Evolutionary conservation across 371 early-diverging fungal genomes (phyloP).

Genomic region (Blakeslea trispora): DNA sequence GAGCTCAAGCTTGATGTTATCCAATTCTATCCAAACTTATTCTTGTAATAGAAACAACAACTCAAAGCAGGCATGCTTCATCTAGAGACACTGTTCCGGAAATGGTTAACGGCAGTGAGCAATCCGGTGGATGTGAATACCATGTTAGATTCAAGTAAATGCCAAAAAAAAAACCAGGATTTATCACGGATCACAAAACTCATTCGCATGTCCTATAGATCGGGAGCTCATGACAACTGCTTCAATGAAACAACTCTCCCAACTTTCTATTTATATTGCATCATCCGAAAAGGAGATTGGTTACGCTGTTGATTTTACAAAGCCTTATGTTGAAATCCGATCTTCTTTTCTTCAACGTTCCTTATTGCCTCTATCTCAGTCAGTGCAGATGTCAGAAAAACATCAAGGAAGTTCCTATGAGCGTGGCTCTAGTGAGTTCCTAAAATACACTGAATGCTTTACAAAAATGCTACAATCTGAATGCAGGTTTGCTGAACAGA

Average conservation of each 20-base stretch:
- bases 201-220: slow-evolving; percentile 8
- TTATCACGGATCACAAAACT: not conserved
- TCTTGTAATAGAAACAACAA: slow-evolving; percentile 51
- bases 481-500: slow-evolving; percentile 55
- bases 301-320: slow-evolving; percentile 67
- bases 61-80: slow-evolving; percentile 59
- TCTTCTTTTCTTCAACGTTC: slow-evolving; percentile 69
- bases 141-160: slow-evolving; percentile 37
- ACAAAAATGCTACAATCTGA: slow-evolving; percentile 62
- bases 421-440: slow-evolving; percentile 66
- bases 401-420: slow-evolving; percentile 66
- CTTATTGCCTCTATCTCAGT: slow-evolving; percentile 57
- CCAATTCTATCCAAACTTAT: no score
- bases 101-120: slow-evolving; percentile 54
- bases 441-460: slow-evolving; percentile 62
- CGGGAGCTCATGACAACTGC: slow-evolving; percentile 28
- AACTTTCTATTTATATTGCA: slow-evolving; percentile 65
- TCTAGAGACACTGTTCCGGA: slow-evolving; percentile 56
- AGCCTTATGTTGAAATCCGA: slow-evolving; percentile 76
- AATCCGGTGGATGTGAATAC: slow-evolving; percentile 50
- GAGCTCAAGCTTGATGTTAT: no score
- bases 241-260: slow-evolving; percentile 54
- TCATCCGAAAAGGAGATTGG: slow-evolving; percentile 62
- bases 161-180: no score
- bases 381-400: slow-evolving; percentile 48